Evolutionary conservation across 1,139 yeast species (phyloP), one percentile per base, ranked within the genome.

Genomic region (Yueomyces sp.): DNA sequence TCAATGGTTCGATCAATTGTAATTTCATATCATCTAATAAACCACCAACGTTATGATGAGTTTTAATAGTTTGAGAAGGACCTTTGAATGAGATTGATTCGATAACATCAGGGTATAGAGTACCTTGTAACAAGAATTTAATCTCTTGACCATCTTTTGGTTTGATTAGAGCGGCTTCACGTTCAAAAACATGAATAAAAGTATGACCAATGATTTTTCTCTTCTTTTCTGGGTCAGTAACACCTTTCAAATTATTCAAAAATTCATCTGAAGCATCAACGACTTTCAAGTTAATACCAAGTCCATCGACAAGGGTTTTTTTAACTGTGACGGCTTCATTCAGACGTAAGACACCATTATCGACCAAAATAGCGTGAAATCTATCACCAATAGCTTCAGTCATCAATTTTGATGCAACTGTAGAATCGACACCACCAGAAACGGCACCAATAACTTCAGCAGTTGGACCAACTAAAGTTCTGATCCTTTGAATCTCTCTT

Each of bases 391-490:
- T 91, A 51, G 98, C 98, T 69, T 85, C 96, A 52, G 87, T 82
- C 95, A 91, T 83, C 63, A 91, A 76, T 72, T 91, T 91, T 52
- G 99, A 96, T 52, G 97, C 99, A 49, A 93, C 98, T 40, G 99
- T 91, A 44, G 98, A 91, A 68, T 91, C 99, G 51, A 93, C 98
- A 72, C 99, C 98, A 60, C 99, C 99, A 48, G 96, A 85, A 55
- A 91, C 98, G 44, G 99, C 99, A 69, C 99, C 99, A 62, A 91
- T 91, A 51, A 93, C 99, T 69, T 91, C 97, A 46, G 96, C 98
- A 48, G 89, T 81, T 53, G 96, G 96, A 46, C 99, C 99, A 53
- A 91, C 96, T 56, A 89, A 73, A 48, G 76, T 73, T 67, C 85
- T 77, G 55, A 91, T 93, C 67, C 98, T 79, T 53, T 85, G 79